Evolutionary conservation across 495 filamentous ascomycete species (phyloP).

Genomic region (Penicillium nucicola): DNA sequence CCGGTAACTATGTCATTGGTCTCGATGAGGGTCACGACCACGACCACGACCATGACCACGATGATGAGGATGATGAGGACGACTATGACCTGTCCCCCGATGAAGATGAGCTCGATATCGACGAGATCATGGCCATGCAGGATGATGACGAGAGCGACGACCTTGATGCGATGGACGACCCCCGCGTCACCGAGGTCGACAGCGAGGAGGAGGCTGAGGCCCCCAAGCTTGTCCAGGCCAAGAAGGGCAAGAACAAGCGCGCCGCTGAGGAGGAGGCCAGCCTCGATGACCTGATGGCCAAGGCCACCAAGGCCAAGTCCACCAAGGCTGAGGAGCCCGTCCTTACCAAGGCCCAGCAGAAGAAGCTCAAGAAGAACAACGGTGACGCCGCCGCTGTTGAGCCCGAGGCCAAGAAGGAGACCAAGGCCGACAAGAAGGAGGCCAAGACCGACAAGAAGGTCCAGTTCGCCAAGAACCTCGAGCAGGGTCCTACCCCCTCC

Average conservation of each 20-base stretch:
- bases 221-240: constrained; percentile 71
- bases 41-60: constrained; percentile 56
- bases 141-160: constrained; percentile 80
- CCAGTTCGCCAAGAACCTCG: constrained; percentile 96
- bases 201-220: constrained; percentile 73
- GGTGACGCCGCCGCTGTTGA: constrained; percentile 70
- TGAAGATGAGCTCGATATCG: constrained; percentile 60
- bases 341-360: constrained; percentile 93
- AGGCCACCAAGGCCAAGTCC: constrained; percentile 54
- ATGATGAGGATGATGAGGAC: constrained; percentile 66
- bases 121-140: constrained; percentile 42
- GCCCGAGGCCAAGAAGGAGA: constrained; percentile 41
- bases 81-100: constrained; percentile 82
- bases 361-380: constrained; percentile 98
- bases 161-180: constrained; percentile 74
- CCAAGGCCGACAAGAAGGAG: constrained; percentile 68
- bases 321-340: constrained; percentile 57
- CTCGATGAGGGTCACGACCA: constrained; percentile 46
- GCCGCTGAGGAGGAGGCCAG: constrained; percentile 63
- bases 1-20: constrained; percentile 86
- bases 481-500: constrained; percentile 85
- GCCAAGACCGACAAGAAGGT: constrained; percentile 82
- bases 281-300: constrained; percentile 75
- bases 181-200: constrained; percentile 80
- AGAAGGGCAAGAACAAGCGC: constrained; percentile 91